Conservation (phyloP, 2,329 filamentous ascomycete genomes). For the Cytospora piceae region DNA sequence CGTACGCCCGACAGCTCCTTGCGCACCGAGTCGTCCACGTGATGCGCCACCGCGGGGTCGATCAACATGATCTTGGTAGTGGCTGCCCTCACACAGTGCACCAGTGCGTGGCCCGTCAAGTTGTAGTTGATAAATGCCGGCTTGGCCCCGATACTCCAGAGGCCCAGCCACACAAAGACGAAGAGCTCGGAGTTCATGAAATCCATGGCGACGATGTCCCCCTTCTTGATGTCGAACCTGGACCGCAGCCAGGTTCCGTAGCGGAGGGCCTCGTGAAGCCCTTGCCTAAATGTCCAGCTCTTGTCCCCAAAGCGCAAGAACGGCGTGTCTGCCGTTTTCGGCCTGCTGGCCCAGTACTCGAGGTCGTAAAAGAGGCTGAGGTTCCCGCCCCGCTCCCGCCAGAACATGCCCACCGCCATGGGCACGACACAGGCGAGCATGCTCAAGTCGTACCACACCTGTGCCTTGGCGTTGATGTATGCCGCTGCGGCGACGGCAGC, state of each 20-base stretch:
- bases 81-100: slow-evolving; percentile 74
- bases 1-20: slow-evolving; percentile 54
- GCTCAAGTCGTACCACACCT: slow-evolving; percentile 66
- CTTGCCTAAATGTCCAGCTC: slow-evolving; percentile 74
- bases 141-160: slow-evolving; percentile 82
- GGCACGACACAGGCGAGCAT: slow-evolving; percentile 61
- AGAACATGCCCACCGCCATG: slow-evolving; percentile 46
- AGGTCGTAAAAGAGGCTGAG: slow-evolving; percentile 76
- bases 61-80: slow-evolving; percentile 70
- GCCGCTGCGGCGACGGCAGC: slow-evolving; percentile 70
- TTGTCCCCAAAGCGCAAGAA: slow-evolving; percentile 72
- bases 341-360: slow-evolving; percentile 64
- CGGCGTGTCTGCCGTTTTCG: slow-evolving; percentile 54
- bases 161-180: slow-evolving; percentile 72
- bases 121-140: slow-evolving; percentile 92
- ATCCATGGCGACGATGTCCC: slow-evolving; percentile 79
- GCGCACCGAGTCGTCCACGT: slow-evolving; percentile 61
- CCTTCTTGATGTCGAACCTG: slow-evolving; percentile 64
- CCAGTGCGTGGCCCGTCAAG: slow-evolving; percentile 68
- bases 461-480: slow-evolving; percentile 75
- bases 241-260: slow-evolving; percentile 77
- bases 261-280: slow-evolving; percentile 70
- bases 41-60: slow-evolving; percentile 61
- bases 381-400: slow-evolving; percentile 60
- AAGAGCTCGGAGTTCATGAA: slow-evolving; percentile 82